A percentile compares a stretch with the other conserved stretches of the same genome.
Evolutionary conservation across 2,329 filamentous ascomycete genomes (phyloP).

Genomic region (Coniochaeta sp.): DNA sequence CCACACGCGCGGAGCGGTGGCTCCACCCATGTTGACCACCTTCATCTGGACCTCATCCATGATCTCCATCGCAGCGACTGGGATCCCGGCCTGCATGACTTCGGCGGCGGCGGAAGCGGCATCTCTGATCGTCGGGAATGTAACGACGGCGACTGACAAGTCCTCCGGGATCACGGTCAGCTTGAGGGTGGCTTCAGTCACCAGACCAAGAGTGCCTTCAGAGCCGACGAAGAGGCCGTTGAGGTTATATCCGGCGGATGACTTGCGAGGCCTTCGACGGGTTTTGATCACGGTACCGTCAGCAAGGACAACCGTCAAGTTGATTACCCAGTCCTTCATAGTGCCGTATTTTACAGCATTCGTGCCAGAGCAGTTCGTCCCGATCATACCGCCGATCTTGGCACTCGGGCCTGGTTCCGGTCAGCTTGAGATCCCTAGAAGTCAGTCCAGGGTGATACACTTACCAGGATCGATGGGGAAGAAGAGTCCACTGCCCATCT

Average conservation of each 20-base stretch:
- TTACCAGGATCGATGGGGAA: conserved; percentile 76
- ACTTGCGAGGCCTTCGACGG: conserved; percentile 68
- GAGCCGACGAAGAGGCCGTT: conserved; percentile 74
- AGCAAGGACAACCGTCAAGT: conserved; percentile 71
- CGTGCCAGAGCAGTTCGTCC: conserved; percentile 70
- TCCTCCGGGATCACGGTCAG: conserved; percentile 69
- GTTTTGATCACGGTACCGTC: conserved; percentile 78
- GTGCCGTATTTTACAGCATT: conserved; percentile 77
- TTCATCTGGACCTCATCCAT: conserved; percentile 87
- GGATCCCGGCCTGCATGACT: conserved; percentile 68
- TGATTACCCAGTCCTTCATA: conserved; percentile 85
- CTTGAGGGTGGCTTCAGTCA: conserved; percentile 78
- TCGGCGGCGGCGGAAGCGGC: conserved; percentile 67
- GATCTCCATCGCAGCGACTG: conserved; percentile 72
- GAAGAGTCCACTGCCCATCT: conserved; percentile 70
- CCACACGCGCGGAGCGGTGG: conserved; percentile 62
- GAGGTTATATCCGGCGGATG: conserved; percentile 76
- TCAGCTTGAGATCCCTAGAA: neutral
- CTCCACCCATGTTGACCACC: conserved; percentile 68
- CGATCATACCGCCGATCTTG: conserved; percentile 77
- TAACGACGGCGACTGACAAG: conserved; percentile 70
- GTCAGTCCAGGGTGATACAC: neutral
- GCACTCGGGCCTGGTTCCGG: conserved; percentile 41
- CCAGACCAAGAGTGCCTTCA: conserved; percentile 72
- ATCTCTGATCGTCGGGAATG: conserved; percentile 69